Evolutionary conservation across 352 stramenopile species (phyloP).

Genomic region (Phytopythium helicoides): DNA sequence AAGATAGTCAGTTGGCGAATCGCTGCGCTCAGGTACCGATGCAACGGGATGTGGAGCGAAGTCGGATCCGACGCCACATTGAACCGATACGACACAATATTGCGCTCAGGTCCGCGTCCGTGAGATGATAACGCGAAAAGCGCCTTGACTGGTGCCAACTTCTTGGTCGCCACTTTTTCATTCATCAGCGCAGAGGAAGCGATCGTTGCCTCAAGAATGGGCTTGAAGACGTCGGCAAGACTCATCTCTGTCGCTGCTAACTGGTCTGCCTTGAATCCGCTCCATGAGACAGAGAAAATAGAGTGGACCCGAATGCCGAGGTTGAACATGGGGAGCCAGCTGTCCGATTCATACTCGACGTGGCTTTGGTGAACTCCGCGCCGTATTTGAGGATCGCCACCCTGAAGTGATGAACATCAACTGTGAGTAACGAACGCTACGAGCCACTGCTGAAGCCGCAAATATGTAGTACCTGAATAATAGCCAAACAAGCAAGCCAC

Average conservation of each 20-base stretch:
- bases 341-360: slow-evolving; percentile 88
- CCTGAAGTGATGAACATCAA: slow-evolving; percentile 31
- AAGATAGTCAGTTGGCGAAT: slow-evolving; percentile 70
- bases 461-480: slow-evolving; percentile 76
- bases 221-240: slow-evolving; percentile 46
- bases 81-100: slow-evolving; percentile 53
- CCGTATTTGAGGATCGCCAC: slow-evolving; percentile 69
- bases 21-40: slow-evolving; percentile 74
- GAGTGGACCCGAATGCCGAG: slow-evolving; percentile 85
- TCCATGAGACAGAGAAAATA: slow-evolving; percentile 78
- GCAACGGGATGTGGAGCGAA: slow-evolving; percentile 80
- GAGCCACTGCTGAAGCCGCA: too few relatives aligned
- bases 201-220: slow-evolving; percentile 42
- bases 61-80: slow-evolving; percentile 56
- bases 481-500: slow-evolving; percentile 68
- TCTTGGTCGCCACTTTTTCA: slow-evolving; percentile 50
- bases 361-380: slow-evolving; percentile 72
- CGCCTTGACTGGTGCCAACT: slow-evolving; percentile 28
- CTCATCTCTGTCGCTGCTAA: slow-evolving; percentile 23
- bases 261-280: slow-evolving; percentile 47
- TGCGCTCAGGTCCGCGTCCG: slow-evolving; percentile 7
- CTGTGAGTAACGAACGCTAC: slow-evolving; percentile 7
- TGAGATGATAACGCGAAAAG: slow-evolving; percentile 18
- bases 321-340: slow-evolving; percentile 88
- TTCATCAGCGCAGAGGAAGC: slow-evolving; percentile 48